Evolutionary conservation across 2,329 filamentous ascomycete species (phyloP).

Genomic region (Beauveria rudraprayagi): DNA sequence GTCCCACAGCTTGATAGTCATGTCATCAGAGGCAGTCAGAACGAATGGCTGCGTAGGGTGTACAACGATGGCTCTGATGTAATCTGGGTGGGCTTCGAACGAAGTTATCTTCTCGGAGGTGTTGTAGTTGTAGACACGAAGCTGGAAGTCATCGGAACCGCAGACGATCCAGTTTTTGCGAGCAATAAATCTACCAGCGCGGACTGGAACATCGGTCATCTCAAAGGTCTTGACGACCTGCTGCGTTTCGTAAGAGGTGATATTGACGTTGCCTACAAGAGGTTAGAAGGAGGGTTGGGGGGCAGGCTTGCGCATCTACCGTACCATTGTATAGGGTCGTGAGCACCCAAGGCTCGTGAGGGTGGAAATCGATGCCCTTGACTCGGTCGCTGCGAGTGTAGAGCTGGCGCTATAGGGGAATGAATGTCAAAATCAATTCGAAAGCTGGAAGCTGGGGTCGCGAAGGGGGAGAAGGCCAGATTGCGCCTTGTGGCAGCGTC

Average conservation of each 20-base stretch:
- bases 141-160: slow-evolving; percentile 84
- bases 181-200: slow-evolving; percentile 91
- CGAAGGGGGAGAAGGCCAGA: slow-evolving; percentile 8
- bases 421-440: background rate
- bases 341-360: slow-evolving; percentile 91
- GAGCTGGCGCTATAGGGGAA: slow-evolving; percentile 30
- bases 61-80: slow-evolving; percentile 92
- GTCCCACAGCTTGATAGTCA: slow-evolving; percentile 98
- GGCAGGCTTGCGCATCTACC: slow-evolving; percentile 16
- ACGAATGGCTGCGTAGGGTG: slow-evolving; percentile 95
- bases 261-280: slow-evolving; percentile 86
- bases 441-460: background rate
- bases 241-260: slow-evolving; percentile 97
- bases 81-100: slow-evolving; percentile 96
- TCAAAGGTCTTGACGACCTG: slow-evolving; percentile 98
- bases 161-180: slow-evolving; percentile 99
- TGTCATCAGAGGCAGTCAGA: slow-evolving; percentile 92
- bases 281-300: background rate
- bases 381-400: slow-evolving; percentile 85
- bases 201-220: slow-evolving; percentile 94
- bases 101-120: slow-evolving; percentile 97
- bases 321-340: slow-evolving; percentile 93
- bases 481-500: background rate
- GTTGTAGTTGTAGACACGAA: slow-evolving; percentile 97
- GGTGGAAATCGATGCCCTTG: slow-evolving; percentile 96